phyloP scores from a whole-genome alignment of 345 rosid genomes.

The Populus nigra region DNA sequence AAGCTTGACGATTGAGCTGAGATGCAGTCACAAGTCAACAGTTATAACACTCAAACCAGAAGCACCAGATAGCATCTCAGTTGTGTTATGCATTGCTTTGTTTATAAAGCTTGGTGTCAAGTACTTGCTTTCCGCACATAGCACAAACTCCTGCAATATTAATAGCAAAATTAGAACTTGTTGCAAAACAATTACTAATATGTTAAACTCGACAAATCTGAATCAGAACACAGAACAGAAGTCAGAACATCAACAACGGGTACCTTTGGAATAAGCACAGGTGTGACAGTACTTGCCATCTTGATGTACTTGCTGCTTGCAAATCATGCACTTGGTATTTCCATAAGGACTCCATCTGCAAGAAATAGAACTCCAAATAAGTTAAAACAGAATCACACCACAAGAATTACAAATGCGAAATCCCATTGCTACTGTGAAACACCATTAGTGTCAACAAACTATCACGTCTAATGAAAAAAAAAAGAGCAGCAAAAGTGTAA shows the following conservation, averaged over 20 bases:
- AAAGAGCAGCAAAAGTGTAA: not conserved
- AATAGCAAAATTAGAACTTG: conserved; percentile 13
- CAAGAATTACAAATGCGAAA: not conserved
- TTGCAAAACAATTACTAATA: not conserved
- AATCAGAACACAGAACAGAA: not conserved
- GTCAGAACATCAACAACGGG: not conserved
- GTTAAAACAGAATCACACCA: not conserved
- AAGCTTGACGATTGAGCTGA: not conserved
- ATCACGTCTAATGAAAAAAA: not conserved
- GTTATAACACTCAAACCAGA: conserved; percentile 1
- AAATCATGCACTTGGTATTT: conserved; percentile 81
- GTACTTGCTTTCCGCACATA: conserved; percentile 98
- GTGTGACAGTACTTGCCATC: conserved; percentile 97
- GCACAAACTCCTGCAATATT: conserved; percentile 79
- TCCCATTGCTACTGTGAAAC: not conserved
- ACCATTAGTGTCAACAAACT: not conserved
- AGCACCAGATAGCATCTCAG: not conserved
- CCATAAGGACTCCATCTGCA: conserved; percentile 92
- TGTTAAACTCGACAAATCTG: not conserved
- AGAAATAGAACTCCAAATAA: conserved; percentile 3
- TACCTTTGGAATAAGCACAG: conserved; percentile 96
- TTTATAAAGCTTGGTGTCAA: conserved; percentile 93
- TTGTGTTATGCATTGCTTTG: conserved; percentile 75
- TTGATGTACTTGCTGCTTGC: conserved; percentile 99
- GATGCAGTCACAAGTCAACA: not conserved